Base-by-base conservation (phyloP, 768 basidiomycete genomes). In the Imleria badia region DNA sequence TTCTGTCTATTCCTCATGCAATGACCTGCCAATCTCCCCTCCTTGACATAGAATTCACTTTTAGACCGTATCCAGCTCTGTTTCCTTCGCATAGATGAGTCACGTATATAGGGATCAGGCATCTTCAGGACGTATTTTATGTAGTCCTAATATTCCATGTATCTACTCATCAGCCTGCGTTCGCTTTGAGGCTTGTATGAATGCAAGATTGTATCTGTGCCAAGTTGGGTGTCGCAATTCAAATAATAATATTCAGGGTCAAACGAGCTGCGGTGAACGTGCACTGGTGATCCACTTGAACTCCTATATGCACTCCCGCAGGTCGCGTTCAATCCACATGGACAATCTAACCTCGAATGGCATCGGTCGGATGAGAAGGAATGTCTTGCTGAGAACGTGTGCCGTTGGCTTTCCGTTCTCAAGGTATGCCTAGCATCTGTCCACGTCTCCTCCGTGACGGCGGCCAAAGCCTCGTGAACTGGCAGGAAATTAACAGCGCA, bases 401-500 rank as follows among this genome's bases (percentile, higher is more conserved):
- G 56, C 51, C 26, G 19, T 52, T 7, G 70, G 72, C 51, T 72
- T 73, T 59, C 65, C 72, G 53, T 73, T 69, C 59, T 72, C 71
- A 39, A 72, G 66, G 71, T 72, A 54, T 50, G 67, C 43, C 22
- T 19, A 17, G 49, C 51, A n/a, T 26, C 26, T 26, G 31, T 51
- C 34, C 39, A 38, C 40, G 26, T 45, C 43, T 11, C 19, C 38
- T 40, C n/a, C 29, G 6, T 51, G 42, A 48, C 23, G 31, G 57
- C 34, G 13, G 31, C 50, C 44, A 15, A 60, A 48, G 15, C n/a
- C 29, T 52, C 41, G 29, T 39, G 15, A 29, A 44, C 47, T 45
- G 52, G 45, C 52, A 76, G 75, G 55, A 68, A 62, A 59, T 57
- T 77, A 22, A 56, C 53, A 23, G 78, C 73, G 5, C 86, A 87